Percentiles rank a stretch among this genome's conserved stretches.
Conservation (phyloP, 73 alveolate genomes). For the Stentor coeruleus region DNA sequence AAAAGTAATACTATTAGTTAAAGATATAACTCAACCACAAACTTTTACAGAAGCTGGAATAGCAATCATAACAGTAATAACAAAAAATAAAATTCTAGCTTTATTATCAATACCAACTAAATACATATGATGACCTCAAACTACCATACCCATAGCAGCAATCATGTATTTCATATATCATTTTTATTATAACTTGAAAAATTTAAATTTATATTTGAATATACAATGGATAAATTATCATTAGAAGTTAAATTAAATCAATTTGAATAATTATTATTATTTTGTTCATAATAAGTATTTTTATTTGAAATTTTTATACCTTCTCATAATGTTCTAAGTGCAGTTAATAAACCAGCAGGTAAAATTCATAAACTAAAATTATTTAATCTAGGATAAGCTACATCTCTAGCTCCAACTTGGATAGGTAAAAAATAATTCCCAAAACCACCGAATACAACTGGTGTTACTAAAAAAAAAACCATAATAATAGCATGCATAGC, state of each 20-base stretch:
- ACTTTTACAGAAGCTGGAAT: conserved; percentile 34
- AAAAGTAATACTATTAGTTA: conserved; percentile 22
- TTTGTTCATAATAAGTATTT: too few species aligned
- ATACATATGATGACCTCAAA: conserved; percentile 39
- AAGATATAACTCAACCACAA: conserved; percentile 31
- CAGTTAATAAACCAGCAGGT: conserved; percentile 17
- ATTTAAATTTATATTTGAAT: too few species aligned
- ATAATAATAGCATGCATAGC: conserved; percentile 19
- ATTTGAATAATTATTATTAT: too few species aligned
- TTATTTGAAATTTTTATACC: too few species aligned
- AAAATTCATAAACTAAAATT: not conserved
- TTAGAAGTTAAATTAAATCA: too few species aligned
- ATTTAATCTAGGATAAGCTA: conserved; percentile 16
- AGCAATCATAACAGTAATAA: conserved; percentile 36
- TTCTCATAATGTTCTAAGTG: conserved; percentile 6
- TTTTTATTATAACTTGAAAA: not conserved
- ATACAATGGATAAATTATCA: too few species aligned
- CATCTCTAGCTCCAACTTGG: conserved; percentile 15
- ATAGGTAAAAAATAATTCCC: conserved; percentile 20
- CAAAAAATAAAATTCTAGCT: conserved; percentile 27
- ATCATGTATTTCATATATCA: conserved; percentile 26
- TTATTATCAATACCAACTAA: conserved; percentile 29
- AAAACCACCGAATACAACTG: conserved; percentile 12
- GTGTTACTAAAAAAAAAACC: conserved; percentile 18
- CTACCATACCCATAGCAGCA: conserved; percentile 28